phyloP scores from a whole-genome alignment of 495 filamentous ascomycete species.

The Lepidopterella palustris region DNA sequence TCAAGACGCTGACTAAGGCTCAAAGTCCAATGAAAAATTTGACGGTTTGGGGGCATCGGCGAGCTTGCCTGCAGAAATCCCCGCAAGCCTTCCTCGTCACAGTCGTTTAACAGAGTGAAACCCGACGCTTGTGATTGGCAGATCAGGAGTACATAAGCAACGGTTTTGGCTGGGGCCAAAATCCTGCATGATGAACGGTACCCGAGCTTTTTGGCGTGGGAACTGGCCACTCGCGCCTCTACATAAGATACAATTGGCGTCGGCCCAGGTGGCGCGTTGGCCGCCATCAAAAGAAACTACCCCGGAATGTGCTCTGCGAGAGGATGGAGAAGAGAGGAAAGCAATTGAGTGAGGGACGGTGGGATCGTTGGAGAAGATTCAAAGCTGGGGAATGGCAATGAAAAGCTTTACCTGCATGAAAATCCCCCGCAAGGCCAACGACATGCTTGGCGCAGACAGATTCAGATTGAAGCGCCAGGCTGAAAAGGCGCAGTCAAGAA shows the following conservation, averaged over 20 bases:
- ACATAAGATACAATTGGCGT: slow-evolving; percentile 24
- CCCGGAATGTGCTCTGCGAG: slow-evolving; percentile 3
- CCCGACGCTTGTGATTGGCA: slow-evolving; percentile 24
- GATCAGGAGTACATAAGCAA: slow-evolving; percentile 21
- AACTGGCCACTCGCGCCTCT: slow-evolving; percentile 1
- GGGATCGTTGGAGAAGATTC: not conserved
- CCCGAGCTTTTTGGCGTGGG: slow-evolving; percentile 15
- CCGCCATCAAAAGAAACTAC: not conserved
- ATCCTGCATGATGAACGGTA: slow-evolving; percentile 10
- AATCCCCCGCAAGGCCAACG: slow-evolving; percentile 18
- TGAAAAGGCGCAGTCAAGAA: slow-evolving; percentile 1
- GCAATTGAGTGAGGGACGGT: not conserved
- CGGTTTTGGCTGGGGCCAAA: not conserved
- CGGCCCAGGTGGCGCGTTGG: not conserved
- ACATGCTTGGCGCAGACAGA: slow-evolving; percentile 10
- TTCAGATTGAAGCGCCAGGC: not conserved
- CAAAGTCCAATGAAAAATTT: not conserved
- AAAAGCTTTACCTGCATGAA: slow-evolving; percentile 20
- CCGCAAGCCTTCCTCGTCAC: slow-evolving; percentile 23
- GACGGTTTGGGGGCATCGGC: not conserved
- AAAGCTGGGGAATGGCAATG: not conserved
- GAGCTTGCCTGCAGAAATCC: slow-evolving; percentile 1
- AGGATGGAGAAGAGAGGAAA: slow-evolving; percentile 5
- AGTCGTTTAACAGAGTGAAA: slow-evolving; percentile 9
- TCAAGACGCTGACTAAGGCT: not conserved